Evolutionary conservation across 306 rosid species (phyloP).

Genomic region (Vigna unguiculata): DNA sequence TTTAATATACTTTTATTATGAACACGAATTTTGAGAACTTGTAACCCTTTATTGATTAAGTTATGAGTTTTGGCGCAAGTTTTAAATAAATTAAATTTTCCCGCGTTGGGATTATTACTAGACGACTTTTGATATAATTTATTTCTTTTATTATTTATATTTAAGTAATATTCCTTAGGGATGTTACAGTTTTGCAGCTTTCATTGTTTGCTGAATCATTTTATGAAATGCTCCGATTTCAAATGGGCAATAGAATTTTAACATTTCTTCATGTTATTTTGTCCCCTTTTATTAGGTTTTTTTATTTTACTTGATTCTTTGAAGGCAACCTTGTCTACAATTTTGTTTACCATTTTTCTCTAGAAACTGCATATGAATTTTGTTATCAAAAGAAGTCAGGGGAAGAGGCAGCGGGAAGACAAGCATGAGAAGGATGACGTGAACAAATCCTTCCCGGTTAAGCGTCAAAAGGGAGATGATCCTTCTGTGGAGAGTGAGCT

Average conservation of each 20-base stretch:
- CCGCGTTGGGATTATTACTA: too few species aligned
- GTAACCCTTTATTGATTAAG: too few species aligned
- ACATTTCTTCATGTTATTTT: constrained; percentile 87
- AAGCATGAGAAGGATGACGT: constrained; percentile 54
- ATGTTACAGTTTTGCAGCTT: constrained; percentile 82
- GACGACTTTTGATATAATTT: too few species aligned
- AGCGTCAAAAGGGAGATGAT: constrained; percentile 70
- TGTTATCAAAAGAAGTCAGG: constrained; percentile 72
- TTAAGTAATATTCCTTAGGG: too few species aligned
- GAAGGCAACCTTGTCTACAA: constrained; percentile 12
- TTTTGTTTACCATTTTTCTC: neutral
- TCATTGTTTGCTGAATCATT: constrained; percentile 94
- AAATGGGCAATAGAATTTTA: constrained; percentile 86
- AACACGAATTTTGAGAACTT: too few species aligned
- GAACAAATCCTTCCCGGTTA: constrained; percentile 51
- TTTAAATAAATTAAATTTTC: too few species aligned
- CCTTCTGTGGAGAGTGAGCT: constrained; percentile 59
- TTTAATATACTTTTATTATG: too few species aligned
- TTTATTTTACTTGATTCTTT: constrained; percentile 39
- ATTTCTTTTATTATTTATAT: too few species aligned
- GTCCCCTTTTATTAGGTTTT: constrained; percentile 18
- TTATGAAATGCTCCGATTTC: constrained; percentile 97
- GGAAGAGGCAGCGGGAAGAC: constrained; percentile 87
- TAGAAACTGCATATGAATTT: constrained; percentile 81
- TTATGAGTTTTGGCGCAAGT: too few species aligned